Conservation (phyloP, 2,329 filamentous ascomycete species). For the Paecilomyces sp. region DNA sequence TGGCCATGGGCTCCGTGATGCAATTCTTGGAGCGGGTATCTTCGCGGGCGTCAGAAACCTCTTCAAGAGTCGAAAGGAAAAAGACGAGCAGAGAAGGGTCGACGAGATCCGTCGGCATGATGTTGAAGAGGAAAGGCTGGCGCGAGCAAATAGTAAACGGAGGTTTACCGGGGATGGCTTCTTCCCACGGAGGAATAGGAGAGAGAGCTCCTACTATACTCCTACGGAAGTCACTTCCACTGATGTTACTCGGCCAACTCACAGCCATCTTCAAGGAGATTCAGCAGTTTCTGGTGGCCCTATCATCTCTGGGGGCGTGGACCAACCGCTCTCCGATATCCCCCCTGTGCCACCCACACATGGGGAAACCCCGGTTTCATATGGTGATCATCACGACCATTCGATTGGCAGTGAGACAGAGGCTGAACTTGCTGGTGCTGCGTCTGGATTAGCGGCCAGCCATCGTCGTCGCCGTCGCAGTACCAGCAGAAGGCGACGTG, state of each 20-base stretch:
- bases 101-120: slow-evolving; percentile 46
- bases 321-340: slow-evolving; percentile 23
- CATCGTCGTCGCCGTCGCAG: slow-evolving; percentile 22
- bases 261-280: slow-evolving; percentile 22
- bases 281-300: slow-evolving; percentile 26
- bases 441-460: slow-evolving; percentile 22
- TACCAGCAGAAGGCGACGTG: slow-evolving; percentile 28
- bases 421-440: slow-evolving; percentile 16
- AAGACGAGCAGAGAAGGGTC: slow-evolving; percentile 54
- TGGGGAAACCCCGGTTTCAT: slow-evolving; percentile 12
- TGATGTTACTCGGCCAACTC: slow-evolving; percentile 24
- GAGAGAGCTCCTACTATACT: slow-evolving; percentile 22
- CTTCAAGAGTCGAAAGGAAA: slow-evolving; percentile 52
- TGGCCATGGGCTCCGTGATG: slow-evolving; percentile 50
- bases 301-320: slow-evolving; percentile 21
- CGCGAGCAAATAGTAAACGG: slow-evolving; percentile 49
- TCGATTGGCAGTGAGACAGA: slow-evolving; percentile 13
- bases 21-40: slow-evolving; percentile 61
- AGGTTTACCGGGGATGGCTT: slow-evolving; percentile 64
- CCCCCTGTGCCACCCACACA: slow-evolving; percentile 36
- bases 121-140: slow-evolving; percentile 46
- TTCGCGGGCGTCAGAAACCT: slow-evolving; percentile 52
- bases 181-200: slow-evolving; percentile 22
- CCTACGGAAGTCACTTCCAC: slow-evolving; percentile 32
- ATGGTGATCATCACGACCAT: slow-evolving; percentile 1